A percentile compares a stretch with the other conserved stretches of the same genome.
phyloP scores from a whole-genome alignment of 1,284 basidiomycete species.

The Marasmius tenuissimus region DNA sequence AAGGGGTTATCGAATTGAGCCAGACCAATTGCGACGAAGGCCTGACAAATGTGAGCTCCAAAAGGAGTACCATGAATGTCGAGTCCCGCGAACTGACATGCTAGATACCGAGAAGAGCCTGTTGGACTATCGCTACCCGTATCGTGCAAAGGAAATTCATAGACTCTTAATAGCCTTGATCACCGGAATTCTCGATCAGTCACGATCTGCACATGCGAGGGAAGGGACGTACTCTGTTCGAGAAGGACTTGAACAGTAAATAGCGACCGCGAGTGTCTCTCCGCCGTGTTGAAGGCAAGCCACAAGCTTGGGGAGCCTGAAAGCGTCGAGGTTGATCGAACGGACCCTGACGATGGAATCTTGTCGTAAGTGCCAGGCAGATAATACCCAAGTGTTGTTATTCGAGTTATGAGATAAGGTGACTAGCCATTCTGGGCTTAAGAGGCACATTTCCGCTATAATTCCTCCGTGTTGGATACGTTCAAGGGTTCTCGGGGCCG shows the following conservation, averaged over 20 bases:
- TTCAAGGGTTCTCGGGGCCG: constrained; percentile 34
- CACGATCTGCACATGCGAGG: not conserved
- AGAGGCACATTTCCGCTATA: constrained; percentile 43
- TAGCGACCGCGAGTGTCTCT: constrained; percentile 28
- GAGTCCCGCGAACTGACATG: not conserved
- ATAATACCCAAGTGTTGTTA: constrained; percentile 22
- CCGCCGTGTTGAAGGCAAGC: constrained; percentile 26
- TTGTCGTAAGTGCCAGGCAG: constrained; percentile 39
- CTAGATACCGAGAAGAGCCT: not conserved
- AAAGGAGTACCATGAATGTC: constrained; percentile 10
- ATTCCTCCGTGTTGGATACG: constrained; percentile 35
- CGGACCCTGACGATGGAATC: constrained; percentile 27
- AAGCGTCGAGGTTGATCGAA: constrained; percentile 32
- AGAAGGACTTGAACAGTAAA: constrained; percentile 25
- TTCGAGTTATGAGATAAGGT: constrained; percentile 37
- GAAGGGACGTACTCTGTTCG: not conserved
- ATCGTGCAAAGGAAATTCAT: not conserved
- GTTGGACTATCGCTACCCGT: not conserved
- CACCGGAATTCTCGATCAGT: not conserved
- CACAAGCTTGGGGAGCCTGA: constrained; percentile 32
- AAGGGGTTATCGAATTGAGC: constrained; percentile 29
- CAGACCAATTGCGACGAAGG: constrained; percentile 33
- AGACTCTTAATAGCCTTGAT: not conserved
- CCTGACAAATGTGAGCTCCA: constrained; percentile 26
- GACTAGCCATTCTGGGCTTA: constrained; percentile 47